Conservation (phyloP, 257 asterid genomes). For the Lycium ferocissimum region DNA sequence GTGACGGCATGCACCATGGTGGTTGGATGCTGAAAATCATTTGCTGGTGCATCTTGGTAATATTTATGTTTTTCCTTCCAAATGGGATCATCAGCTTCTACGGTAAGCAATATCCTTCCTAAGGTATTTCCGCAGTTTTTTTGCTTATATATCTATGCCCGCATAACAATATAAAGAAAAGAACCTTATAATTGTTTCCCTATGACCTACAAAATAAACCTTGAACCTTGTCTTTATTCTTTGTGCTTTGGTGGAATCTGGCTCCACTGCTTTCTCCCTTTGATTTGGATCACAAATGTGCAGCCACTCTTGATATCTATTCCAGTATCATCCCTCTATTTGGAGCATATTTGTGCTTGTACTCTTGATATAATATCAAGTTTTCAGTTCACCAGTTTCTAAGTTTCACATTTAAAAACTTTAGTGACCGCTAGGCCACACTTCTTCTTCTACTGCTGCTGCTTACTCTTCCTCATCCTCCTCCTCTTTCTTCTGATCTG, state of each 20-base stretch:
- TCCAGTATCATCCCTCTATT: not conserved
- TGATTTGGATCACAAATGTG: not conserved
- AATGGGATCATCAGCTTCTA: slow-evolving; percentile 87
- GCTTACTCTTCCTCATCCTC: too few species aligned
- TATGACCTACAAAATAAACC: not conserved
- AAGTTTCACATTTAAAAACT: too few species aligned
- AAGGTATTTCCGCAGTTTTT: not conserved
- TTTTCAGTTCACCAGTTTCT: too few species aligned
- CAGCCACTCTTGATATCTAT: not conserved
- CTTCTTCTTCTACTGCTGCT: too few species aligned
- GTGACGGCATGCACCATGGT: slow-evolving; percentile 88
- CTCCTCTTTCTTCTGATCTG: too few species aligned
- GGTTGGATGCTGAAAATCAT: slow-evolving; percentile 96
- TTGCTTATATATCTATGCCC: not conserved
- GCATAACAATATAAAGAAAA: not conserved
- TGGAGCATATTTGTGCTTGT: not conserved
- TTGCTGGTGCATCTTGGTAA: slow-evolving; percentile 87
- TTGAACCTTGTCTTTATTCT: not conserved
- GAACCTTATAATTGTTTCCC: not conserved
- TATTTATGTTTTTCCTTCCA: slow-evolving; percentile 90
- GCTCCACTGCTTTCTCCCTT: not conserved
- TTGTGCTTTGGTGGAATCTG: not conserved
- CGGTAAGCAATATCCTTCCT: slow-evolving; percentile 48
- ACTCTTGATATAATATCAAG: not conserved
- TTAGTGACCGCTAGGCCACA: too few species aligned